Evolutionary conservation across 139 green algal genomes (phyloP).

Genomic region (Astrephomene gubernaculifera): DNA sequence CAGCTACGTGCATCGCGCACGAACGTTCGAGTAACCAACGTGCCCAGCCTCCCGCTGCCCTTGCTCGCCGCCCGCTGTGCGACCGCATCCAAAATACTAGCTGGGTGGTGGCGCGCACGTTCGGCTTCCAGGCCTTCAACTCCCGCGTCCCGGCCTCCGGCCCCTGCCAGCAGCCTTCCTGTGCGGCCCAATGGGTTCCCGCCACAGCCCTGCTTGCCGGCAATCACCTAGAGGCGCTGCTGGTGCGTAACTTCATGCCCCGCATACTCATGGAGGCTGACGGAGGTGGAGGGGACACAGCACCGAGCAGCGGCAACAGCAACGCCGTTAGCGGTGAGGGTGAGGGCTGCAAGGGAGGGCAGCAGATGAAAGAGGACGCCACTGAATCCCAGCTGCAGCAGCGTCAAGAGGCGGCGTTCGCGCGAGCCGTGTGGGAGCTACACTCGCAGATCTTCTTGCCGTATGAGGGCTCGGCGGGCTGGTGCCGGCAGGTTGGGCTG

Average conservation of each 20-base stretch:
- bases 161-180: not conserved
- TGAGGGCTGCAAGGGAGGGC: not conserved
- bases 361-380: not conserved
- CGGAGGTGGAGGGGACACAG: not conserved
- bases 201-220: slow-evolving; percentile 44
- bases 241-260: slow-evolving; percentile 36
- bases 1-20: no score
- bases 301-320: not conserved
- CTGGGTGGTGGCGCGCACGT: slow-evolving; percentile 18
- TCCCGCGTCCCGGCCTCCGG: not conserved
- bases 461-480: slow-evolving; percentile 18
- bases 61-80: slow-evolving; percentile 1
- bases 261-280: not conserved
- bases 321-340: not conserved
- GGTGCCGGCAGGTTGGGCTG: slow-evolving; percentile 19
- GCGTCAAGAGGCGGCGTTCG: slow-evolving; percentile 1
- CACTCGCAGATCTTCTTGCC: slow-evolving; percentile 40
- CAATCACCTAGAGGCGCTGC: slow-evolving; percentile 37
- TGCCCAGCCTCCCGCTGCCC: slow-evolving; percentile 2
- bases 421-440: slow-evolving; percentile 28
- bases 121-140: slow-evolving; percentile 53
- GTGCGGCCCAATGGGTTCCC: slow-evolving; percentile 21
- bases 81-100: slow-evolving; percentile 24
- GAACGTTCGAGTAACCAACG: not conserved
- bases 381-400: not conserved